Evolutionary conservation across 108 stramenopile genomes (phyloP), one percentile per base, ranked within the genome.

Genomic region (Epithemia pelagica): DNA sequence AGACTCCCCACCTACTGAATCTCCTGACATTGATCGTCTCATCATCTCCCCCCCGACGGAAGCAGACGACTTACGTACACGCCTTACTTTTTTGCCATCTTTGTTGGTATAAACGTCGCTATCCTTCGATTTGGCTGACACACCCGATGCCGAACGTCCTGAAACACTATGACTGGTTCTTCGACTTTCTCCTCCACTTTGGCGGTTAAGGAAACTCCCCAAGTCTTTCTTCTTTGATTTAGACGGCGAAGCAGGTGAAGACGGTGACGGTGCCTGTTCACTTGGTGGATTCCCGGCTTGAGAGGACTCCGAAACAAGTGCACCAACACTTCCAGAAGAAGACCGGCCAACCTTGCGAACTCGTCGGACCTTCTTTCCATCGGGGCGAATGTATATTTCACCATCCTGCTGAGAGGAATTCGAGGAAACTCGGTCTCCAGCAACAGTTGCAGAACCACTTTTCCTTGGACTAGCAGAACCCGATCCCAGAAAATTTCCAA

Each of bases 341-440:
- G 62, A 71, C 19, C 64, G 61, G 3, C 28, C 5, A 32, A 71
- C 61, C 46, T 70, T 75, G 28, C 61, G 64, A 5, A 81, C 67
- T 72, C 70, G 28, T 62, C 75, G 54, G 22, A 76, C 82, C 52
- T 78, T 78, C 64, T 78, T 82, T 25, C 82, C 82, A 51, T 82
- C 82, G 1, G 68, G 71, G 22, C 77, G 66, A 37, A 82, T 65
- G 46, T 82, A 78, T 68, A 81, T 74, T 62, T 81, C 80, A 26
- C 73, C 75, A 0, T 75, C 74, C 0, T 61, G 19, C 67, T 71
- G 61, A 26, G 74, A 65, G 26, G 28, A 31, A 3, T 52, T 23
- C 1, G 18, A n/a, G 2, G 53, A 18, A 7, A 27, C 21, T 20
- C 28, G 46, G 10, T 71, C 71, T 32, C 74, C 74, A 53, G 68